Conservation (phyloP, 1,284 basidiomycete species). For the Sanghuangporus weigelae region DNA sequence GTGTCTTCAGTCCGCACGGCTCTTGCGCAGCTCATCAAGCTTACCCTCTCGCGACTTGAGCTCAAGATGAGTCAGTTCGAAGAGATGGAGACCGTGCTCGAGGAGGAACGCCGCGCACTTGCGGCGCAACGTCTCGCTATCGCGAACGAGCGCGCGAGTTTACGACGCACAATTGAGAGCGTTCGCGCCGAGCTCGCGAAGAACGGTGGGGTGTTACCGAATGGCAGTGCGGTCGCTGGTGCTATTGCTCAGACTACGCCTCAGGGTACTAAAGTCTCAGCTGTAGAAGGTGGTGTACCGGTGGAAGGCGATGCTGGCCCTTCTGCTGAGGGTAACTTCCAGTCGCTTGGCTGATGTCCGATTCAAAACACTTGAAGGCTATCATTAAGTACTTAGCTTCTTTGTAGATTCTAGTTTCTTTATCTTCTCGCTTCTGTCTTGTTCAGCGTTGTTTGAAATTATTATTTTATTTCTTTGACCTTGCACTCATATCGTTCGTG, state of each 20-base stretch:
- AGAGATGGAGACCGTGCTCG: conserved; percentile 82
- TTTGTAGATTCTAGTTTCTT: background rate
- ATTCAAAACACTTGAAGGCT: background rate
- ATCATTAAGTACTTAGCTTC: background rate
- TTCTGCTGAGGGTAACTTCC: conserved; percentile 27
- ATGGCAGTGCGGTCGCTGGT: conserved; percentile 27
- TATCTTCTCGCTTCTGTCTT: background rate
- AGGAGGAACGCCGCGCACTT: conserved; percentile 74
- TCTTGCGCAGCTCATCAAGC: conserved; percentile 82
- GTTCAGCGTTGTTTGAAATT: background rate
- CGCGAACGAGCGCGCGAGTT: conserved; percentile 56
- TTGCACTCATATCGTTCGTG: background rate
- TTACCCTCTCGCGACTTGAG: conserved; percentile 91
- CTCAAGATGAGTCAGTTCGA: conserved; percentile 92
- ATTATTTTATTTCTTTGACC: background rate
- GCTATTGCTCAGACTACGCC: conserved; percentile 42
- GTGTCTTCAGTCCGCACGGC: conserved; percentile 78
- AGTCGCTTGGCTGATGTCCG: conserved; percentile 24
- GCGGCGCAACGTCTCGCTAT: conserved; percentile 68
- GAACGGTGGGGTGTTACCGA: conserved; percentile 30
- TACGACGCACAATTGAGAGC: conserved; percentile 62
- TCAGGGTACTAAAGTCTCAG: conserved; percentile 50
- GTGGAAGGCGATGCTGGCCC: conserved; percentile 32
- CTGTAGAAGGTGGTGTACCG: conserved; percentile 36
- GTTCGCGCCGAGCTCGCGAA: conserved; percentile 58